Base-by-base conservation (phyloP, 2,329 filamentous ascomycete species). In the Neonectria faginata region DNA sequence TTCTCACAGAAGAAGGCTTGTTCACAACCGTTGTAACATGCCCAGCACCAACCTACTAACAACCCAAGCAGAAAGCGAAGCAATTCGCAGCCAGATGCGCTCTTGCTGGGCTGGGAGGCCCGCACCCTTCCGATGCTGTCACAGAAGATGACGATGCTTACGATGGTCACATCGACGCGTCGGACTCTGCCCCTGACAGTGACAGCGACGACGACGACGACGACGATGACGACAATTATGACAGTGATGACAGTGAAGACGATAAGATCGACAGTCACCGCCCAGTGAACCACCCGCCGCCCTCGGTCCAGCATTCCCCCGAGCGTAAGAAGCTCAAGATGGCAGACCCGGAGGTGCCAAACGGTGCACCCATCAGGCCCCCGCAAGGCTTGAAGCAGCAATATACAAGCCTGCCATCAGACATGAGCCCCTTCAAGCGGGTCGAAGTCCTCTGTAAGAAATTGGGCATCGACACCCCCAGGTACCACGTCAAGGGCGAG, bases 61-160 rank as follows among this genome's bases (percentile, higher is more conserved):
- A 12, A 5, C 9, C 4, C 14, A 8, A 9, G 2, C 52, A 81
- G 76, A 73, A 82, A 39, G 85, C 86, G 25, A 87, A 85, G 73
- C 79, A 82, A 65, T 86, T 83, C 66, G 85, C 86, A 0, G 85
- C 86, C 22, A 81, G 80, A 68, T 80, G 79, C 12, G 84, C 84
- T 25, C 68, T 83, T 22, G 73, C 79, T 8, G 85, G 79, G 76
- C 76, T 86, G 48, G 36, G 47, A 18, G 6, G 11, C 55, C 14
- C 47, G 41, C 11, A 50, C 31, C 25, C 22, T 45, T 9, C 54
- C 29, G 16, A 25, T 25, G 18, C n/a, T 6, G 20, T n/a, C 11
- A n/a, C 31, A 6, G 42, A 16, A 12, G 39, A 42, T 8, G 39
- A 33, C 3, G 47, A 33, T 18, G 29, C 20, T 44, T 25, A 45